Percentiles rank a stretch among this genome's conserved stretches.
Conservation (phyloP, 2,329 filamentous ascomycete species). For the Phaeosphaeriaceae sp. region DNA sequence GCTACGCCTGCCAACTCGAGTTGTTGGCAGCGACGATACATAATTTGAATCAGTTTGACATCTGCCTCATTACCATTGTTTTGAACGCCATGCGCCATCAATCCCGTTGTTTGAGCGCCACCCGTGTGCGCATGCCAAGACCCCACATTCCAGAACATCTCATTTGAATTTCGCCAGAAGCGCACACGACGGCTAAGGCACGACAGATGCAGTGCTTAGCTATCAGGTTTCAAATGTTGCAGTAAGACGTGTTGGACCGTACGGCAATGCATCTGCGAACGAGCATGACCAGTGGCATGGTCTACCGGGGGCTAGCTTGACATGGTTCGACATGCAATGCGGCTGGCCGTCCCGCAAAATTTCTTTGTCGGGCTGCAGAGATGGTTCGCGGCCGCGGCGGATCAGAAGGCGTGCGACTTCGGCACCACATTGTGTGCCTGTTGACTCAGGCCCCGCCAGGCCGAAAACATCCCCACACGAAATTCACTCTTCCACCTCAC, state of each 20-base stretch:
- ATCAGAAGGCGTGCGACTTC: slow-evolving; percentile 2
- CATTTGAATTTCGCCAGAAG: too few relatives aligned
- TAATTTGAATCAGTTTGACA: background rate
- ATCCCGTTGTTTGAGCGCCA: too few relatives aligned
- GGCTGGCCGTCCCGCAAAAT: slow-evolving; percentile 4
- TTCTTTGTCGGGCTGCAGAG: slow-evolving; percentile 5
- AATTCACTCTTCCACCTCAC: slow-evolving; percentile 5
- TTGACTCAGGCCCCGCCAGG: slow-evolving; percentile 24
- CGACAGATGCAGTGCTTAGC: slow-evolving; percentile 5
- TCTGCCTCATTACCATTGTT: too few relatives aligned
- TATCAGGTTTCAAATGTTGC: slow-evolving; percentile 6
- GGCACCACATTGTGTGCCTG: slow-evolving; percentile 6
- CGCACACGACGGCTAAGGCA: background rate
- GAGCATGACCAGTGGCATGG: background rate
- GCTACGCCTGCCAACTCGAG: slow-evolving; percentile 3
- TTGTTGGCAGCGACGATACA: background rate
- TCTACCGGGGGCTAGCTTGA: background rate
- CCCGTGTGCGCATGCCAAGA: too few relatives aligned
- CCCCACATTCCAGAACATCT: too few relatives aligned
- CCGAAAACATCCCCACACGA: slow-evolving; percentile 6
- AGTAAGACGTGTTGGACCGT: slow-evolving; percentile 3
- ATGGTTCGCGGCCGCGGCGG: background rate
- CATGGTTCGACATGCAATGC: background rate
- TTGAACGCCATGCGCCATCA: too few relatives aligned
- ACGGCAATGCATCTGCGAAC: background rate